A percentile compares a stretch with the other conserved stretches of the same genome.
These are phyloP conservation scores for Scalesia atractyloides DNA, from an alignment of 129 eudicot genomes.

Conservation along the genomic window DNA sequence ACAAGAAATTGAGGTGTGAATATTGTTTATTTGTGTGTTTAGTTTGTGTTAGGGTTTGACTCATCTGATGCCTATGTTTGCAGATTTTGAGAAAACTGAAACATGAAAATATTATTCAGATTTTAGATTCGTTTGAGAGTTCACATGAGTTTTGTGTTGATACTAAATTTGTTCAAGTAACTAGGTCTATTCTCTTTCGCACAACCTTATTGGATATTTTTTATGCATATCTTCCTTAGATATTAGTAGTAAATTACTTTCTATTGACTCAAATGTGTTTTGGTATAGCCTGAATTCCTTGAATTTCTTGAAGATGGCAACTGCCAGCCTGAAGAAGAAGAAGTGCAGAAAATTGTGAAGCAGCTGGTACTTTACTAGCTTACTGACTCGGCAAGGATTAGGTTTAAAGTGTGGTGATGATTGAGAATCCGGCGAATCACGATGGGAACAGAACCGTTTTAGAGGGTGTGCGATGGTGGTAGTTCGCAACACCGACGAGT, in stretches of 20 bases:
- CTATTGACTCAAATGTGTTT: constrained; percentile 1
- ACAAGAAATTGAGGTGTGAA: constrained; percentile 94
- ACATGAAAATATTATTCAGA: constrained; percentile 90
- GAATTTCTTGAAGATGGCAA: constrained; percentile 98
- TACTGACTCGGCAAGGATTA: too few species aligned
- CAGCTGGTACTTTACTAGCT: constrained; percentile 67
- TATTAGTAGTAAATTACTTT: too few species aligned
- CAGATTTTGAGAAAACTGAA: constrained; percentile 94
- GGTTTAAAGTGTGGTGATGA: too few species aligned
- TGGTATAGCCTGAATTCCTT: constrained; percentile 81
- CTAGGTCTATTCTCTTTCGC: constrained; percentile 9
- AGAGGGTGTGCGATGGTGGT: too few species aligned
- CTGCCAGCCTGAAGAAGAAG: constrained; percentile 94
- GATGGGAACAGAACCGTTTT: too few species aligned
- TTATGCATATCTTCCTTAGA: neutral
- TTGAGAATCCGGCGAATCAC: too few species aligned
- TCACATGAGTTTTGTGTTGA: constrained; percentile 98
- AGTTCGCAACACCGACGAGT: too few species aligned
- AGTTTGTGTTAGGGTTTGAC: constrained; percentile 1
- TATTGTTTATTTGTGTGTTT: neutral
- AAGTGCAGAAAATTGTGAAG: constrained; percentile 93
- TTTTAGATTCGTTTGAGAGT: constrained; percentile 95
- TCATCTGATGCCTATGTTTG: constrained; percentile 17
- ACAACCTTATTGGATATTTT: neutral
- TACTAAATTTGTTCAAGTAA: constrained; percentile 94